Conservation (phyloP, 169 alveolate species). For the Cryptosporidium tyzzeri region DNA sequence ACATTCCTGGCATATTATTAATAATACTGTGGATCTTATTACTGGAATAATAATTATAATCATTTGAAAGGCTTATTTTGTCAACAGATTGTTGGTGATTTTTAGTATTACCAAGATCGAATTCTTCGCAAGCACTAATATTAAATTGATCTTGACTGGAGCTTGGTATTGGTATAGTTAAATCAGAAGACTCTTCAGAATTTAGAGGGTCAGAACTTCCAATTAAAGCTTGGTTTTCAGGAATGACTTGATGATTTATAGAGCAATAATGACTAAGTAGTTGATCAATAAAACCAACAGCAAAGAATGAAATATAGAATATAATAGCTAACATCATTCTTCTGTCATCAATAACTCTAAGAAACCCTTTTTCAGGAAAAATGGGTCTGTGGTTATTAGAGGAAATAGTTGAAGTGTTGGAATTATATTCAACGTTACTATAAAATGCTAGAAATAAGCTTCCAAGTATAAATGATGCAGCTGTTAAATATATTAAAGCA, state of each 20-base stretch:
- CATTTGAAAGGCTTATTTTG: background rate
- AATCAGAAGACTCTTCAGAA: background rate
- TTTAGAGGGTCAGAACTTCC: background rate
- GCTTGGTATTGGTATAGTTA: background rate
- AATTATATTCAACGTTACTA: slow-evolving; percentile 37
- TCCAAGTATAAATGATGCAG: slow-evolving; percentile 52
- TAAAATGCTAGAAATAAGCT: slow-evolving; percentile 50
- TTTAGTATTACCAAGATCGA: background rate
- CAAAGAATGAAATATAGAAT: slow-evolving; percentile 54
- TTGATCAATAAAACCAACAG: slow-evolving; percentile 65
- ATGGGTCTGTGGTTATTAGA: background rate
- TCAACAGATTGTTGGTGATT: background rate
- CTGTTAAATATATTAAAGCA: slow-evolving; percentile 41
- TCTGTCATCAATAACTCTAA: slow-evolving; percentile 34
- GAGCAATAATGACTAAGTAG: slow-evolving; percentile 15
- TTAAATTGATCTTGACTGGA: background rate
- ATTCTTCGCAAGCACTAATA: background rate
- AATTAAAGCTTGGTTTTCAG: slow-evolving; percentile 41
- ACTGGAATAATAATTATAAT: background rate
- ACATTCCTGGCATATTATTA: slow-evolving; percentile 54
- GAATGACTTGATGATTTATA: background rate
- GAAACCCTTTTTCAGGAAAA: slow-evolving; percentile 46
- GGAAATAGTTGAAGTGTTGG: background rate
- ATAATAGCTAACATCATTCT: slow-evolving; percentile 63
- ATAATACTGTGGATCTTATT: slow-evolving; percentile 21